Evolutionary conservation across 345 rosid genomes (phyloP), one percentile per base, ranked within the genome.

Genomic region (Odontarrhena argentea): DNA sequence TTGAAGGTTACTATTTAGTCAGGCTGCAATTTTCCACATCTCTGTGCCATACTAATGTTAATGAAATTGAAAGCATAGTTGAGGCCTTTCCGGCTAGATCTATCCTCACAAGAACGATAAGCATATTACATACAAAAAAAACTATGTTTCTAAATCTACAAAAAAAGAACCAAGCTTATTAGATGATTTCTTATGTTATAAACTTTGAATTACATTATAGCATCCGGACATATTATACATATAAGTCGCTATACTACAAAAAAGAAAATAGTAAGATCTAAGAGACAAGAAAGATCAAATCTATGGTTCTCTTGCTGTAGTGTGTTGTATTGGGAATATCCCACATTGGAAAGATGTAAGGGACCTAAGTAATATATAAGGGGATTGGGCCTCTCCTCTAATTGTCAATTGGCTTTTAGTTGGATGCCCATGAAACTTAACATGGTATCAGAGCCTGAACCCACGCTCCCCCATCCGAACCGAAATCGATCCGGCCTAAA

Each of bases 1-100:
- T 28, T 82, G 69, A 78, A 51, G 58, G 56, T 55, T 30, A 63
- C 37, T 63, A 15, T 61, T 18, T 36, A 26, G 38, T 54, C 30
- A 11, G 22, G 7, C 49, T 54, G 18, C 42, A 53, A 13, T 26
- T 18, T 18, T 18, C 22, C 22, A 18, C 22, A 42, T 70, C 41
- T 44, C 14, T 45, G 50, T 35, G 56, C 3, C 52, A 30, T 15
- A 9, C 13, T 45, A 57, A 3, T 28, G 3, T 53, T 9, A 22
- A 30, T 60, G 52, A 34, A 59, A 56, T 36, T 59, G 49, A 26
- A 44, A 11, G 7, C 44, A 36, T 43, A 50, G 57, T 26, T 15
- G 54, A 65, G 41, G 28, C 53, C 52, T 32, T 47, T 30, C 26
- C 10, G 61, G 42, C 61, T 50, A 58, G 67, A 73, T 44, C 54